Evolutionary conservation across 345 rosid species (phyloP).

Genomic region (Salix exigua): DNA sequence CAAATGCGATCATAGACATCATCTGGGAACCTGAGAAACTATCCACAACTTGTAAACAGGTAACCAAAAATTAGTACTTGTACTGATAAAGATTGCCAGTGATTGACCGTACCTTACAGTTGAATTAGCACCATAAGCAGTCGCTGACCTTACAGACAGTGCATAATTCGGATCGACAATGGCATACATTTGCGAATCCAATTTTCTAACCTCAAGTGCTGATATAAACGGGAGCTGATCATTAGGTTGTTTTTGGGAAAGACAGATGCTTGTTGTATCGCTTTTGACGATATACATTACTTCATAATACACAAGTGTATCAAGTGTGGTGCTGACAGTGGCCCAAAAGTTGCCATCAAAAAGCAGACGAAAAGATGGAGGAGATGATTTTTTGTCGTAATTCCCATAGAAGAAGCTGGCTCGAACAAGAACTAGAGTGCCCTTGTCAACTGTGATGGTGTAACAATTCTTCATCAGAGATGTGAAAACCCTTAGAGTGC

Average conservation of each 20-base stretch:
- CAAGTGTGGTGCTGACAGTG: constrained; percentile 9
- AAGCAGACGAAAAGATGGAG: constrained; percentile 24
- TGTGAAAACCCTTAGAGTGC: constrained; percentile 23
- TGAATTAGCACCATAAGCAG: constrained; percentile 8
- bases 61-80: too few species aligned
- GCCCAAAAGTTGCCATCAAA: constrained; percentile 29
- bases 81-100: background rate
- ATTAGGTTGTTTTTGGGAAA: constrained; percentile 24
- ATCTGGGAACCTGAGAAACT: constrained; percentile 12
- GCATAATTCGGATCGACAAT: constrained; percentile 3
- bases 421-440: constrained; percentile 10
- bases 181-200: constrained; percentile 17
- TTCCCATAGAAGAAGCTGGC: constrained; percentile 30
- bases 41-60: background rate
- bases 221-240: constrained; percentile 33
- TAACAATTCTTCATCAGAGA: constrained; percentile 28
- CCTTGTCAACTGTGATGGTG: background rate
- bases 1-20: constrained; percentile 44
- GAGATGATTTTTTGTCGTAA: constrained; percentile 18
- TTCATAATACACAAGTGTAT: constrained; percentile 7
- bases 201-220: constrained; percentile 20
- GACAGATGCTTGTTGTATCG: constrained; percentile 15
- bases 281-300: constrained; percentile 2
- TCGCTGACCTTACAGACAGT: background rate
- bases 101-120: background rate